Evolutionary conservation across 2,329 filamentous ascomycete species (phyloP), one percentile per base, ranked within the genome.

Genomic region (Aspergillus viridinutans): DNA sequence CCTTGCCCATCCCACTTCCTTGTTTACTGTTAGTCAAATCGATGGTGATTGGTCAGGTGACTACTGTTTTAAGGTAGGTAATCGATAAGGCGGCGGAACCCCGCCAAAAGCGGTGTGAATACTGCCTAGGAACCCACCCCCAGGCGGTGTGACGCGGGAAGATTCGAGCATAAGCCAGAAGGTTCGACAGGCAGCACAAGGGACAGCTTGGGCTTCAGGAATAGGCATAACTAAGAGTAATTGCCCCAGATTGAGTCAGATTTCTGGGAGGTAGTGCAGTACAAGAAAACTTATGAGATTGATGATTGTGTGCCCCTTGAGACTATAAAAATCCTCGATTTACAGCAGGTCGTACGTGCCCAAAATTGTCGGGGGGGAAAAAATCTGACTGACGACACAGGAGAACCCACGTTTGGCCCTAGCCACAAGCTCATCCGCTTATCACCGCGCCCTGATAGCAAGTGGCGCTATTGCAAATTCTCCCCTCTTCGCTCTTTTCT

Each of bases 401-500:
- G 53, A 49, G 43, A 53, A 55, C 61, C 60, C 61, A 64, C 61
- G 61, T 63, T 57, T 54, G 57, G 54, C 60, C 54, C 60, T 64
- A 62, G 60, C 64, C 67, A 62, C 65, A 62, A 62, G 53, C 60
- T 58, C 49, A 63, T 56, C 59, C 60, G 63, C 60, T 59, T 65
- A 65, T 67, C 62, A 63, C 62, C 58, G 65, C 43, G 43, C 43
- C 67, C 70, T 61, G 66, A 68, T 66, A 68, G 66, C 67, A 70
- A 70, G 70, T 71, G 67, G 65, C 69, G 67, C 71, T 64, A 63
- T 64, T 72, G 72, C 71, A 72, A 75, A 74, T 72, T 74, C 68
- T 71, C 69, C 70, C 68, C 68, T 67, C 69, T 64, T 64, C 54
- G 40, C 54, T 57, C 53, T 58, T 57, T 61, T 55, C 56, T 49